Evolutionary conservation across 495 filamentous ascomycete genomes (phyloP).

Genomic region (Opeltia flavorubescens): DNA sequence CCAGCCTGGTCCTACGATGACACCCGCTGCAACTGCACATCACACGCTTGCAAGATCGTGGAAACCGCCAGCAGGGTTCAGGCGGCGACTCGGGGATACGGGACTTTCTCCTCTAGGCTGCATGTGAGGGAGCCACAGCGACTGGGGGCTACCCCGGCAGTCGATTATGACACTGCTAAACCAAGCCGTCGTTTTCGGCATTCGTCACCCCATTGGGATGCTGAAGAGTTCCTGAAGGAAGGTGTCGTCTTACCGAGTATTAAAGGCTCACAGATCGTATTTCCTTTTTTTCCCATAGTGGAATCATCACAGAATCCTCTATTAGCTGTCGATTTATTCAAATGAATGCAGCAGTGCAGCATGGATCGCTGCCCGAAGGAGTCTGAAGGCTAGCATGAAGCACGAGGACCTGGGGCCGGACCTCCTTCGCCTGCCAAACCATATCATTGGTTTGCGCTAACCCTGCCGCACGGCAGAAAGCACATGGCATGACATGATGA

Average conservation of each 20-base stretch:
- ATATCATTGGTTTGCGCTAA: not conserved
- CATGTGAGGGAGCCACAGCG: not conserved
- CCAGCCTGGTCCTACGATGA: not conserved
- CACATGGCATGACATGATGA: not conserved
- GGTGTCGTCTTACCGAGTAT: no score
- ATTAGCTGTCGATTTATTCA: no score
- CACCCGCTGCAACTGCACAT: conserved; percentile 1
- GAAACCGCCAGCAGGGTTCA: not conserved
- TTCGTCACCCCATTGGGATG: not conserved
- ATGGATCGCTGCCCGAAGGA: no score
- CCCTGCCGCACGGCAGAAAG: conserved; percentile 1
- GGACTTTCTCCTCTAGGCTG: not conserved
- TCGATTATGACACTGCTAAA: not conserved
- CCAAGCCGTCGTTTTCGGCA: not conserved
- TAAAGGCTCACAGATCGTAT: no score
- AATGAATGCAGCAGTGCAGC: no score
- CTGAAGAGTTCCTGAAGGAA: not conserved
- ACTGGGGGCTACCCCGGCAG: not conserved
- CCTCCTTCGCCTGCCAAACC: not conserved
- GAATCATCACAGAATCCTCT: no score
- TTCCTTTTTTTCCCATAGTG: no score
- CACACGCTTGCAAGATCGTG: conserved; percentile 2
- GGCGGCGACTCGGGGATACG: conserved; percentile 1
- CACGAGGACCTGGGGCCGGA: not conserved
- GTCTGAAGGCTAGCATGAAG: no score